Evolutionary conservation across 345 rosid species (phyloP).

Genomic region (Zanthoxylum bungeanum): DNA sequence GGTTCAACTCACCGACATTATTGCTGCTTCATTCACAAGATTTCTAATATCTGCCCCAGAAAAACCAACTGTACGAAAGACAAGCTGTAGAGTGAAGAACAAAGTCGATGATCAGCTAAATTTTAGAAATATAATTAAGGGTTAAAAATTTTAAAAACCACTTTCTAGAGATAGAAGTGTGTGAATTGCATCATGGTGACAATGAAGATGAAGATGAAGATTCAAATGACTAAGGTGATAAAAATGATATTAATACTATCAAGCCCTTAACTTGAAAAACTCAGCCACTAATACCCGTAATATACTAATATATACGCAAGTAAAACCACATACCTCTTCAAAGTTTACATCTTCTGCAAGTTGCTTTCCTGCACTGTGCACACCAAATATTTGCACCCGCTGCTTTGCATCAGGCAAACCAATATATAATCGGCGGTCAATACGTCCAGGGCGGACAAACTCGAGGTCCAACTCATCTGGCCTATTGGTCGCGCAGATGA

Average conservation of each 20-base stretch:
- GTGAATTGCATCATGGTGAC: not conserved
- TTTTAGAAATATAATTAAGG: not conserved
- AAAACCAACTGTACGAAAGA: conserved; percentile 90
- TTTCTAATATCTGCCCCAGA: conserved; percentile 96
- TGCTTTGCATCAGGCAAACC: conserved; percentile 94
- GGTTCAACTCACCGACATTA: conserved; percentile 82
- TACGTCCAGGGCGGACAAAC: conserved; percentile 90
- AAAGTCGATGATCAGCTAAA: conserved; percentile 3
- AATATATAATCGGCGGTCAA: conserved; percentile 90
- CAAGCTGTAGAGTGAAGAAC: conserved; percentile 55
- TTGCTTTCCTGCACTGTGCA: conserved; percentile 84
- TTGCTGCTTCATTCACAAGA: conserved; percentile 96
- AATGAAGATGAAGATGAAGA: not conserved
- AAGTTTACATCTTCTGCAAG: conserved; percentile 87
- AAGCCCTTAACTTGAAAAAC: not conserved
- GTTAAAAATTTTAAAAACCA: not conserved
- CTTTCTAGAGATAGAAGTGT: not conserved
- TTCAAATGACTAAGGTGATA: not conserved
- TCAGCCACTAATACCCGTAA: not conserved
- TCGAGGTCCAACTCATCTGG: conserved; percentile 96
- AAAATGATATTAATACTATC: not conserved
- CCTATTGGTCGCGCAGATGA: conserved; percentile 96
- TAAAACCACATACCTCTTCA: conserved; percentile 45
- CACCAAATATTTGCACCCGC: conserved; percentile 85
- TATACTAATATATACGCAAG: not conserved